These are phyloP conservation scores for Eutypella sp. DNA, from an alignment of 2,329 filamentous ascomycete species.

Conservation along the genomic window DNA sequence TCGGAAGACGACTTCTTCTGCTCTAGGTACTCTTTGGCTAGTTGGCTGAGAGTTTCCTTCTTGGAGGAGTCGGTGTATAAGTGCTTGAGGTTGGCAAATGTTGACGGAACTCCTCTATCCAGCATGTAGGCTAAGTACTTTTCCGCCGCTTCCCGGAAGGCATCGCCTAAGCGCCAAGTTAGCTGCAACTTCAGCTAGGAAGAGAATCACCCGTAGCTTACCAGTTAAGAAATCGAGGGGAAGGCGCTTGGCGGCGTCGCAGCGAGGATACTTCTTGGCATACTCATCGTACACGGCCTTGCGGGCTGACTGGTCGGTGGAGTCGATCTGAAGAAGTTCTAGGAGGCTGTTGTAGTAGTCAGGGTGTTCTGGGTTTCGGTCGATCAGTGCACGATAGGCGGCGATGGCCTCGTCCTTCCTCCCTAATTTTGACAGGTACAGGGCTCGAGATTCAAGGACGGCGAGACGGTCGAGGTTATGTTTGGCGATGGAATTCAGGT, in stretches of 20 bases:
- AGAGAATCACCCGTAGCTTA: conserved; percentile 27
- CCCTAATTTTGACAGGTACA: conserved; percentile 75
- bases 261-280: conserved; percentile 72
- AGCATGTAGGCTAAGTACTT: conserved; percentile 79
- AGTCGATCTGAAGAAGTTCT: conserved; percentile 58
- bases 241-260: conserved; percentile 79
- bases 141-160: conserved; percentile 74
- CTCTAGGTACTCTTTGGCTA: conserved; percentile 75
- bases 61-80: conserved; percentile 77
- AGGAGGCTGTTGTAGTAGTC: conserved; percentile 79
- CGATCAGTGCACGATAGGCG: conserved; percentile 75
- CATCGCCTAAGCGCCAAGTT: conserved; percentile 51
- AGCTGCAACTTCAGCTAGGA: conserved; percentile 1
- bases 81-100: conserved; percentile 94
- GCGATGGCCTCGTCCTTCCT: conserved; percentile 74
- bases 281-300: conserved; percentile 79
- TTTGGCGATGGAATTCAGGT: conserved; percentile 74
- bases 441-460: conserved; percentile 78
- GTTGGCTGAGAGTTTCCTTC: conserved; percentile 65
- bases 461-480: conserved; percentile 77
- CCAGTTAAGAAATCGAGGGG: conserved; percentile 84
- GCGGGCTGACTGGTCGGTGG: conserved; percentile 55
- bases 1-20: conserved; percentile 39
- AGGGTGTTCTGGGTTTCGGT: conserved; percentile 83
- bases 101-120: conserved; percentile 88